Percentiles rank a stretch among this genome's conserved stretches.
These are phyloP conservation scores for Colletotrichum sp. DNA, from an alignment of 2,329 filamentous ascomycete species.

Conservation along the genomic window DNA sequence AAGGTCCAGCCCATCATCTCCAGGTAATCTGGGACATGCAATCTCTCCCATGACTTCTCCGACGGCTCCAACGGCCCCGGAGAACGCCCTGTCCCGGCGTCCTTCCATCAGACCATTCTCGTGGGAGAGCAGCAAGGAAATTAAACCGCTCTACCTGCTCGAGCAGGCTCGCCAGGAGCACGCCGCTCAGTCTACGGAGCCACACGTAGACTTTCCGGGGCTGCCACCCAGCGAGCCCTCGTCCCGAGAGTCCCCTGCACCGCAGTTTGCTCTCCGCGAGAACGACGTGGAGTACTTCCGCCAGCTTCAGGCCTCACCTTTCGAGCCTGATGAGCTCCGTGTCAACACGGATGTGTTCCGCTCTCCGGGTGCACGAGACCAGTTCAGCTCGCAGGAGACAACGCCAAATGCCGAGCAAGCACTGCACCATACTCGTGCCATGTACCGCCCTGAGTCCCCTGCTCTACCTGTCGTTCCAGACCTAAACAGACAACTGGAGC, in stretches of 20 bases:
- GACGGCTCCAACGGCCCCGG: conserved; percentile 33
- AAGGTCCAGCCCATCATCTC: conserved; percentile 48
- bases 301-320: conserved; percentile 19
- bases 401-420: conserved; percentile 66
- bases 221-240: conserved; percentile 50
- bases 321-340: conserved; percentile 33
- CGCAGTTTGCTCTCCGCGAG: conserved; percentile 31
- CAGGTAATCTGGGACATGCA: conserved; percentile 38
- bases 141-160: conserved; percentile 83
- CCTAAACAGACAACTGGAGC: background rate
- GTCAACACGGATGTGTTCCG: conserved; percentile 45
- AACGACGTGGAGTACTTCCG: conserved; percentile 29
- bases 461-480: background rate
- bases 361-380: conserved; percentile 39
- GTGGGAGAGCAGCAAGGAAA: conserved; percentile 71
- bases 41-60: conserved; percentile 42
- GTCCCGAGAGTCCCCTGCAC: conserved; percentile 37
- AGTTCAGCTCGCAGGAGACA: conserved; percentile 66
- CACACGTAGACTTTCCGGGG: conserved; percentile 50
- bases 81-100: conserved; percentile 38
- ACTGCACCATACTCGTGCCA: background rate
- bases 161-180: conserved; percentile 60
- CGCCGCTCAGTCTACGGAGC: conserved; percentile 24
- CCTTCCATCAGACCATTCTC: conserved; percentile 58
- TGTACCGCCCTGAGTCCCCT: background rate